phyloP scores from a whole-genome alignment of 1,284 basidiomycete genomes.

The Thecaphora thlaspeos region DNA sequence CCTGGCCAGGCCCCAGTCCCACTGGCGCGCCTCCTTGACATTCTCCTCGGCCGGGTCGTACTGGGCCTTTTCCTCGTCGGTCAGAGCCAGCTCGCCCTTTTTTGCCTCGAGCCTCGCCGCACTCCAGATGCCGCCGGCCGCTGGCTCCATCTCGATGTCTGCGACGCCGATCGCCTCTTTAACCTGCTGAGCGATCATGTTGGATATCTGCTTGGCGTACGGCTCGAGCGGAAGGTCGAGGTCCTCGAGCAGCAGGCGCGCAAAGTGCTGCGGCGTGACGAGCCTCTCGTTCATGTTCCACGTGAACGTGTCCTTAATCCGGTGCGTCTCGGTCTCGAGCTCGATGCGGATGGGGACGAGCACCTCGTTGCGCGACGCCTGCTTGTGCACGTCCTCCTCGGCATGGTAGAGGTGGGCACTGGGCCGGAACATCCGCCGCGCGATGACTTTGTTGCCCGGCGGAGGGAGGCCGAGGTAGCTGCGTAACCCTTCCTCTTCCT shows the following conservation, averaged over 20 bases:
- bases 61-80: slow-evolving; percentile 9
- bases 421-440: slow-evolving; percentile 58
- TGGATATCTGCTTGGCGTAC: slow-evolving; percentile 75
- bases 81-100: slow-evolving; percentile 13
- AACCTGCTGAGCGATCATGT: slow-evolving; percentile 82
- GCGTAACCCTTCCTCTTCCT: slow-evolving; percentile 30
- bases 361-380: slow-evolving; percentile 62
- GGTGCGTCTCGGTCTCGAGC: slow-evolving; percentile 84
- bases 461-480: slow-evolving; percentile 85
- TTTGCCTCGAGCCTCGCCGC: slow-evolving; percentile 12
- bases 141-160: slow-evolving; percentile 37
- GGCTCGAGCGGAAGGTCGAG: slow-evolving; percentile 71
- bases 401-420: slow-evolving; percentile 72
- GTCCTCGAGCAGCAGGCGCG: slow-evolving; percentile 80
- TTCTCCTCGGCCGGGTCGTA: slow-evolving; percentile 24
- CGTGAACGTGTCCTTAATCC: slow-evolving; percentile 91
- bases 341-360: slow-evolving; percentile 91
- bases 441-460: slow-evolving; percentile 74
- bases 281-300: slow-evolving; percentile 82
- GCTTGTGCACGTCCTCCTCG: slow-evolving; percentile 43
- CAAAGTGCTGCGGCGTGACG: slow-evolving; percentile 80
- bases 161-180: slow-evolving; percentile 74
- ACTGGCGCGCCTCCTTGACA: slow-evolving; percentile 19
- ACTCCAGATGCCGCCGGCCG: slow-evolving; percentile 26
- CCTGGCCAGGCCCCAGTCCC: slow-evolving; percentile 27